A percentile compares a stretch with the other conserved stretches of the same genome.
phyloP scores from a whole-genome alignment of 140 eudicot species.

The Stevia rebaudiana region DNA sequence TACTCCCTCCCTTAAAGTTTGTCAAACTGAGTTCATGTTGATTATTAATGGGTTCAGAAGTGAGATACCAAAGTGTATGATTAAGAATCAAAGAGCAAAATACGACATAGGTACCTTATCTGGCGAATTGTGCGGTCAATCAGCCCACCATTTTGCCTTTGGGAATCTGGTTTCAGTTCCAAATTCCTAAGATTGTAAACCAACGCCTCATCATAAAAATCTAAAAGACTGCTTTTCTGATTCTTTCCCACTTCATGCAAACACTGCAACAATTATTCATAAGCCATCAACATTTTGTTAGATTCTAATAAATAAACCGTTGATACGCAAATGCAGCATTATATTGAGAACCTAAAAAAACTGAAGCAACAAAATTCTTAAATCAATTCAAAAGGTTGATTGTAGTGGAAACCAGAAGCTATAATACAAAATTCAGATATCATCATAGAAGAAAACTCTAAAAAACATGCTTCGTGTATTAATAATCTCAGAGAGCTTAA shows the following conservation, averaged over 20 bases:
- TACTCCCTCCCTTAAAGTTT: too few species aligned
- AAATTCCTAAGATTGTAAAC: conserved; percentile 28
- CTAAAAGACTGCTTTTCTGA: conserved; percentile 48
- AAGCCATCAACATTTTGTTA: too few species aligned
- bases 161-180: conserved; percentile 25
- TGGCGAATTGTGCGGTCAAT: conserved; percentile 39
- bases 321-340: background rate
- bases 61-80: background rate
- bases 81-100: background rate
- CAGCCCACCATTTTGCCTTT: conserved; percentile 35
- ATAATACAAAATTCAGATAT: background rate
- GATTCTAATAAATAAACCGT: background rate
- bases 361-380: background rate
- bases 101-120: conserved; percentile 45
- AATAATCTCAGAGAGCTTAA: conserved; percentile 2
- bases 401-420: background rate
- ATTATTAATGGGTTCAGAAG: too few species aligned
- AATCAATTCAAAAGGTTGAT: background rate
- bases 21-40: background rate
- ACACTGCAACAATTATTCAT: conserved; percentile 49
- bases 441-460: background rate
- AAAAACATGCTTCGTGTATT: conserved; percentile 8
- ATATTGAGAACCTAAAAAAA: background rate
- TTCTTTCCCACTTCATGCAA: conserved; percentile 64
- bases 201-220: conserved; percentile 64